A percentile compares a stretch with the other conserved stretches of the same genome.
These are phyloP conservation scores for Wallemia hederae DNA, from an alignment of 1,284 basidiomycete species.

Conservation along the genomic window DNA sequence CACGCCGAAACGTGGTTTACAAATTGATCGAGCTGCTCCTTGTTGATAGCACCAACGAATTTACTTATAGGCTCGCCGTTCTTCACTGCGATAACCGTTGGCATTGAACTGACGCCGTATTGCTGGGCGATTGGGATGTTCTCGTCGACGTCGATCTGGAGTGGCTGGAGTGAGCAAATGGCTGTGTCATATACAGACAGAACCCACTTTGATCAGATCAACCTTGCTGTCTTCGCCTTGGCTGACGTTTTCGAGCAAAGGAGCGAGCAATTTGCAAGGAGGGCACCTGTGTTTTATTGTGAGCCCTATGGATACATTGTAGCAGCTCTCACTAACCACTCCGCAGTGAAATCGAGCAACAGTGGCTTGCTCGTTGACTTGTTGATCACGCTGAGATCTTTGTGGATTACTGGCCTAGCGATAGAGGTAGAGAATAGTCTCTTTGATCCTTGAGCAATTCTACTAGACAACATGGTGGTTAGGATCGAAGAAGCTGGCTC, in stretches of 20 bases:
- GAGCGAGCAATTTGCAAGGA: not conserved
- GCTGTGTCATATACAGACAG: too few relatives aligned
- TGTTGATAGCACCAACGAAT: slow-evolving; percentile 28
- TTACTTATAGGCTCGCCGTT: slow-evolving; percentile 31
- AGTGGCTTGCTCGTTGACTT: not conserved
- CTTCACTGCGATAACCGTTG: slow-evolving; percentile 45
- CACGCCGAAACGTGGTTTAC: not conserved
- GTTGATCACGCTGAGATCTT: not conserved
- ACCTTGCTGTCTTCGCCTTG: not conserved
- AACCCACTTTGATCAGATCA: not conserved
- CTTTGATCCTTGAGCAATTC: too few relatives aligned
- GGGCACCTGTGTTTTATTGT: not conserved
- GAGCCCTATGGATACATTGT: too few relatives aligned
- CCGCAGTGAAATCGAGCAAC: not conserved
- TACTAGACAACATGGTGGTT: too few relatives aligned
- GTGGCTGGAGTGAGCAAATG: not conserved
- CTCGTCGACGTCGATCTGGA: slow-evolving; percentile 11
- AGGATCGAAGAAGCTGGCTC: too few relatives aligned
- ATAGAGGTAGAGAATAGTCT: not conserved
- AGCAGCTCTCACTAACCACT: too few relatives aligned
- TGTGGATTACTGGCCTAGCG: not conserved
- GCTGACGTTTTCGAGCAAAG: not conserved
- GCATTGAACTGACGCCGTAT: slow-evolving; percentile 48
- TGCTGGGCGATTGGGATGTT: slow-evolving; percentile 23
- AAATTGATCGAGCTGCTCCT: not conserved